phyloP scores from a whole-genome alignment of 2,329 filamentous ascomycete species.

The Ramichloridium luteum region DNA sequence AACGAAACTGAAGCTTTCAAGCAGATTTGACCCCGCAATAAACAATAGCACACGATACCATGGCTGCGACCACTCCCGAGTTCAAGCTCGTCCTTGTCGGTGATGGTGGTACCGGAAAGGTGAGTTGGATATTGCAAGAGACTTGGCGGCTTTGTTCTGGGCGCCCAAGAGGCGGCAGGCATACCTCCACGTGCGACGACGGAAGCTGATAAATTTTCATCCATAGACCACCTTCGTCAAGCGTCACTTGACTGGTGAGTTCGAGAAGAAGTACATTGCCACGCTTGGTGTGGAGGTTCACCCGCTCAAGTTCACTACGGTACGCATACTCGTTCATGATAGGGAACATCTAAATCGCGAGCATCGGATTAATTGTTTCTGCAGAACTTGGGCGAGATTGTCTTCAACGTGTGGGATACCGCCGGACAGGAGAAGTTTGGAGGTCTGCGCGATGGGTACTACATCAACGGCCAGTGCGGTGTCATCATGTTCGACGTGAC shows the following conservation, averaged over 20 bases:
- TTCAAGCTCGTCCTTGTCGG: constrained; percentile 99
- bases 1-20: not conserved
- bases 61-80: constrained; percentile 45
- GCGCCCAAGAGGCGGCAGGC: not conserved
- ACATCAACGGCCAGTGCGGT: constrained; percentile 99
- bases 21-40: constrained; percentile 1
- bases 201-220: constrained; percentile 9
- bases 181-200: constrained; percentile 1
- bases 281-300: constrained; percentile 99
- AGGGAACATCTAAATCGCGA: constrained; percentile 10
- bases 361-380: constrained; percentile 12
- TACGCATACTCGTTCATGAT: constrained; percentile 40
- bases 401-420: constrained; percentile 99
- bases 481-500: constrained; percentile 99
- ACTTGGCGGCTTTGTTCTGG: not conserved
- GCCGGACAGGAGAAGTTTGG: constrained; percentile 99
- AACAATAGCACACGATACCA: constrained; percentile 11
- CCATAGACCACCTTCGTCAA: constrained; percentile 97
- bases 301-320: constrained; percentile 93
- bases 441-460: constrained; percentile 98
- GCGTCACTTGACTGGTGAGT: constrained; percentile 98
- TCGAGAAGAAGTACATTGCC: constrained; percentile 99
- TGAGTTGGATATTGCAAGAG: too few relatives aligned
- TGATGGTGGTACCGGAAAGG: constrained; percentile 99
- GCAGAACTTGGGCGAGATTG: constrained; percentile 84